Percentiles rank a stretch among this genome's conserved stretches.
Evolutionary conservation across 78 protist genomes (phyloP).

Genomic region (Mantamonas sphyraenae): DNA sequence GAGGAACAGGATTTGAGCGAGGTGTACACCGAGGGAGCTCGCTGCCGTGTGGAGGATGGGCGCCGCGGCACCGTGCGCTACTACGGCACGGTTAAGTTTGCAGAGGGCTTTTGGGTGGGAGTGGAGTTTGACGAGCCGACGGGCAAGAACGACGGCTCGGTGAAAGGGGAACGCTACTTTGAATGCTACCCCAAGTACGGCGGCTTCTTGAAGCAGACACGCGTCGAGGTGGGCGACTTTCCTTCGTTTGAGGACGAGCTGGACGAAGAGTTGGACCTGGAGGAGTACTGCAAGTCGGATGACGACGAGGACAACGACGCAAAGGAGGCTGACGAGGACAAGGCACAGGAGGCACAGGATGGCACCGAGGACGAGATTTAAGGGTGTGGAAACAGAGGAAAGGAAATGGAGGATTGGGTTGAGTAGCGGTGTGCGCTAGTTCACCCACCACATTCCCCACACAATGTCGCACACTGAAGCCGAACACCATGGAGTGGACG

Average conservation of each 20-base stretch:
- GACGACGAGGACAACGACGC: too few relatives aligned
- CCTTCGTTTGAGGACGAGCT: conserved; percentile 14
- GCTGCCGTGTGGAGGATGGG: conserved; percentile 1
- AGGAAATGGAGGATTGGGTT: too few relatives aligned
- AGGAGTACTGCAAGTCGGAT: too few relatives aligned
- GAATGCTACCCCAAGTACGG: conserved; percentile 42
- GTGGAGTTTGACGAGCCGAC: conserved; percentile 65
- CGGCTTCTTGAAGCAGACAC: conserved; percentile 35
- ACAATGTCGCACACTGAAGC: too few relatives aligned
- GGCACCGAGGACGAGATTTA: too few relatives aligned
- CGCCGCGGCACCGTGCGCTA: conserved; percentile 54
- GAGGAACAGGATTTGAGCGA: conserved; percentile 18
- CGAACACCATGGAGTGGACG: too few relatives aligned
- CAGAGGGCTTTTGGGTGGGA: conserved; percentile 64
- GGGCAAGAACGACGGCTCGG: conserved; percentile 74
- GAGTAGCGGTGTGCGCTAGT: too few relatives aligned
- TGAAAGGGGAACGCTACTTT: conserved; percentile 53
- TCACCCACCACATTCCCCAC: too few relatives aligned
- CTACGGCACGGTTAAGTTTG: conserved; percentile 36
- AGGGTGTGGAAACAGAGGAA: too few relatives aligned
- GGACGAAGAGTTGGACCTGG: too few relatives aligned
- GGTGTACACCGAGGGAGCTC: conserved; percentile 1
- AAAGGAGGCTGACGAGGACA: too few relatives aligned
- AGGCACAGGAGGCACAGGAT: too few relatives aligned
- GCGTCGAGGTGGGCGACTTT: conserved; percentile 39